A percentile compares a stretch with the other conserved stretches of the same genome.
Evolutionary conservation across 257 asterid species (phyloP).

Genomic region (Ilex asprella): DNA sequence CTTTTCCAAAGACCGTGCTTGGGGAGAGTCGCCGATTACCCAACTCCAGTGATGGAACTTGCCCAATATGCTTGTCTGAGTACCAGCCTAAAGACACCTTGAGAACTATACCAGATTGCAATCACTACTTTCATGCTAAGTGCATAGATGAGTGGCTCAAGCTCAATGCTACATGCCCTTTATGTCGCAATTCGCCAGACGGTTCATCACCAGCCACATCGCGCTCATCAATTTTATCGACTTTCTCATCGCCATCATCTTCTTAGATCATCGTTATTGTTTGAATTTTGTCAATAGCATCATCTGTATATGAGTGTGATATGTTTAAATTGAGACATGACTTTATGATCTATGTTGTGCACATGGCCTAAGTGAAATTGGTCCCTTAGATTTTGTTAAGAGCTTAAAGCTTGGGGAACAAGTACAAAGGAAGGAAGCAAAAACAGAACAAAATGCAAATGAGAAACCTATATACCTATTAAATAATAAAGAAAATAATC

Average conservation of each 20-base stretch:
- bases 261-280: too few species aligned
- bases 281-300: too few species aligned
- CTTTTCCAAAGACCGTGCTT: constrained; percentile 55
- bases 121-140: constrained; percentile 60
- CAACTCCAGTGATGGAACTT: constrained; percentile 37
- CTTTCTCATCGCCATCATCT: constrained; percentile 26
- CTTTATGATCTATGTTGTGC: too few species aligned
- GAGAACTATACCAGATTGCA: constrained; percentile 71
- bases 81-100: constrained; percentile 59
- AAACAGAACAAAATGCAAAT: too few species aligned
- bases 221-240: constrained; percentile 36
- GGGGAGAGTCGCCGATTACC: constrained; percentile 79
- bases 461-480: too few species aligned
- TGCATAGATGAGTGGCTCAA: constrained; percentile 90
- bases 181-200: constrained; percentile 68
- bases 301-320: too few species aligned
- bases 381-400: too few species aligned
- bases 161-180: constrained; percentile 70
- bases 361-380: too few species aligned
- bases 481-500: too few species aligned
- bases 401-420: too few species aligned
- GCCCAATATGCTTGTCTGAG: constrained; percentile 72
- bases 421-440: too few species aligned
- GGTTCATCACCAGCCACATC: constrained; percentile 31
- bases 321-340: too few species aligned